Base-by-base conservation (phyloP, 495 filamentous ascomycete genomes). In the Penicillium nucicola region DNA sequence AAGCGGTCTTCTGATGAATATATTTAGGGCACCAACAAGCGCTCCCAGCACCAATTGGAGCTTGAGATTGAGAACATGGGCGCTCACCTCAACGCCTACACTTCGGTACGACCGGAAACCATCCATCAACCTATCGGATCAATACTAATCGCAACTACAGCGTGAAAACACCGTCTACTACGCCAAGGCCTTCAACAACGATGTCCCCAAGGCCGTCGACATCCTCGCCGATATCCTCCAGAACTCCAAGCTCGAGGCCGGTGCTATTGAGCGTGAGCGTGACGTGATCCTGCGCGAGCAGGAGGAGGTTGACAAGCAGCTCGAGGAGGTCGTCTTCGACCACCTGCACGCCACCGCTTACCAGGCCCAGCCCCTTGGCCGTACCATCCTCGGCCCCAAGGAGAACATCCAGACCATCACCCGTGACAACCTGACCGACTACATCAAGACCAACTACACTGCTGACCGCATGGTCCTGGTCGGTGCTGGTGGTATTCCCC, bases 1-100 rank as follows among this genome's bases (percentile, higher is more conserved):
- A 45, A 31, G 47, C 42, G 36, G 44, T 55, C 60, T 47, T 67
- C 54, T 63, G 48, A 63, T 57, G 15, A 48, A 45, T 38, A 18
- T 55, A 77, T 58, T 19, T 59, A 87, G 92, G 93, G 93, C 57
- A 98, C 93, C 53, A 81, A 84, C 74, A 96, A 87, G 73, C 83
- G 93, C 64, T 89, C 86, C 35, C 95, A 97, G 72, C 85, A 92
- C 65, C 93, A 97, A 74, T 77, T 99, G 70, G 93, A 99, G 79
- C 85, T 99, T 41, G 95, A 99, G 78, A 96, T 99, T 61, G 93
- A 99, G 80, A 97, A 99, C 77, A 96, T 97, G 91, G 93, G 93
- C 67, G 93, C 89, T 55, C 93, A 99, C 77, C 84, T 99, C 53
- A 99, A 99, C 72, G 93, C 93, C 61, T 99, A 99, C 80, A 99